Evolutionary conservation across 768 basidiomycete genomes (phyloP).

Genomic region (Lactarius psammicola): DNA sequence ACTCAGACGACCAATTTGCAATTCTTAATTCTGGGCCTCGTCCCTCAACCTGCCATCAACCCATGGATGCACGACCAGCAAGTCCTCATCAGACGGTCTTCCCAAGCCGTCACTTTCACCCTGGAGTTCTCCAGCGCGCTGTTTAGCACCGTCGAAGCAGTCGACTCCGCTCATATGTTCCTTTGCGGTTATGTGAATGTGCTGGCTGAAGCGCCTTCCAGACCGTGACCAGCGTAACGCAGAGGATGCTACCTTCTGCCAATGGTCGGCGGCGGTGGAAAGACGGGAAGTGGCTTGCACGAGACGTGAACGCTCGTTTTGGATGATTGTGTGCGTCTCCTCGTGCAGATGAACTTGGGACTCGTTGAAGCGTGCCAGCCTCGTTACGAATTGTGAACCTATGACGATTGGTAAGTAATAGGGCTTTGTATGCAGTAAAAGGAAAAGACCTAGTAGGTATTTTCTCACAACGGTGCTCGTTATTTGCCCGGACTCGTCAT

Average conservation of each 20-base stretch:
- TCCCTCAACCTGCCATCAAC: constrained; percentile 40
- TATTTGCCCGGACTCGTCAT: constrained; percentile 78
- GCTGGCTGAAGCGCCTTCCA: constrained; percentile 53
- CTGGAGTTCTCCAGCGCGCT: constrained; percentile 23
- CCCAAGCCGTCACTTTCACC: constrained; percentile 13
- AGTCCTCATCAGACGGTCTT: constrained; percentile 31
- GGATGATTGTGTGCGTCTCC: constrained; percentile 46
- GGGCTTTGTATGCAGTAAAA: not conserved
- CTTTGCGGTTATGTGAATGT: constrained; percentile 55
- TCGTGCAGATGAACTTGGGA: constrained; percentile 40
- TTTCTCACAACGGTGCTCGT: constrained; percentile 78
- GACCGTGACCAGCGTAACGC: constrained; percentile 49
- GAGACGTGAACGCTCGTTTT: constrained; percentile 43
- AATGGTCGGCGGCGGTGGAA: constrained; percentile 40
- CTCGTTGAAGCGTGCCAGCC: constrained; percentile 46
- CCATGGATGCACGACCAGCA: constrained; percentile 36
- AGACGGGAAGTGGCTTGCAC: constrained; percentile 24
- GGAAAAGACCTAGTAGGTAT: constrained; percentile 68
- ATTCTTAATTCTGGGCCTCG: constrained; percentile 35
- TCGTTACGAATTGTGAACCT: constrained; percentile 78
- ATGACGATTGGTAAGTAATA: constrained; percentile 8
- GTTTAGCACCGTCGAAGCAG: constrained; percentile 56
- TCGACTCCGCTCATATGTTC: constrained; percentile 84
- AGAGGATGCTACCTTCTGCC: constrained; percentile 47
- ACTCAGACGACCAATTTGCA: constrained; percentile 8